A percentile compares a stretch with the other conserved stretches of the same genome.
Evolutionary conservation across 1,284 basidiomycete species (phyloP).

Genomic region (Irpex sp.): DNA sequence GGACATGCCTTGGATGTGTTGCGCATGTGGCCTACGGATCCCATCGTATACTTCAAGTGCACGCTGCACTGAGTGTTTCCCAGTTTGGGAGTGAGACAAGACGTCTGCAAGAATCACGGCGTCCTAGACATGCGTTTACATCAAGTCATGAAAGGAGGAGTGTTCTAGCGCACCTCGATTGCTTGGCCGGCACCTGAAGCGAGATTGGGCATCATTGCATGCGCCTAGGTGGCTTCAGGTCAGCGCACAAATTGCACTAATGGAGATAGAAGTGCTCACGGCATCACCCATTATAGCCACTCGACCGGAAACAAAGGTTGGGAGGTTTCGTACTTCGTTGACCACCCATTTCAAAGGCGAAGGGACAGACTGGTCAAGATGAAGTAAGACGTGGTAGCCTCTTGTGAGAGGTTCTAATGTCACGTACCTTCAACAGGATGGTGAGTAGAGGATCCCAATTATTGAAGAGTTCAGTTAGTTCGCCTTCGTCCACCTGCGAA

Average conservation of each 20-base stretch:
- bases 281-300: constrained; percentile 35
- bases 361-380: background rate
- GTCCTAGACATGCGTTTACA: background rate
- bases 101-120: constrained; percentile 7
- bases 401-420: background rate
- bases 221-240: constrained; percentile 26
- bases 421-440: constrained; percentile 22
- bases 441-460: constrained; percentile 47
- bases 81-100: constrained; percentile 1
- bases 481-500: constrained; percentile 29
- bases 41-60: constrained; percentile 12
- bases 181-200: constrained; percentile 15
- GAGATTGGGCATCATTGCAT: constrained; percentile 28
- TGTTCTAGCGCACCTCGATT: constrained; percentile 5
- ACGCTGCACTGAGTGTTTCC: background rate
- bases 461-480: constrained; percentile 34
- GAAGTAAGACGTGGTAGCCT: background rate
- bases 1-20: background rate
- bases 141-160: background rate
- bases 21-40: constrained; percentile 11
- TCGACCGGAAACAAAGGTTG: constrained; percentile 22
- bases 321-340: constrained; percentile 23
- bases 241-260: background rate
- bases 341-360: constrained; percentile 23
- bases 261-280: constrained; percentile 18